A percentile compares a stretch with the other conserved stretches of the same genome.
These are phyloP conservation scores for Logfia minima DNA, from an alignment of 129 eudicot species.

Conservation along the genomic window DNA sequence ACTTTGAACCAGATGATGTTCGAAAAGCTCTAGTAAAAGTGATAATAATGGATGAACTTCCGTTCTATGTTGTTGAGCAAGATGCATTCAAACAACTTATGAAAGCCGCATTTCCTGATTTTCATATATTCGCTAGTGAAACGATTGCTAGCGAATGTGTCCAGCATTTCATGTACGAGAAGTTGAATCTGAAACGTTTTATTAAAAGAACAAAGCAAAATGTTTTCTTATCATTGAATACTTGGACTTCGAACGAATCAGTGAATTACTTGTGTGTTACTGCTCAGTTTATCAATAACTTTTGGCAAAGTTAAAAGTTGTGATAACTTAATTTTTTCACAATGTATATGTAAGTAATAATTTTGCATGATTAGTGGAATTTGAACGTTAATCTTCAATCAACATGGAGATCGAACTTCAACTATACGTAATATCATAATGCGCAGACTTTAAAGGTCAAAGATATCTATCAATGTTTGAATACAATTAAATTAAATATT, in stretches of 20 bases:
- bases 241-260: not conserved
- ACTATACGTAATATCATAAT: no score
- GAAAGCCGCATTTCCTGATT: not conserved
- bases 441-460: no score
- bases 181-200: constrained; percentile 13
- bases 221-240: constrained; percentile 20
- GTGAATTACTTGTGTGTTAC: constrained; percentile 18
- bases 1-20: constrained; percentile 1
- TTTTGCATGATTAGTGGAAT: no score
- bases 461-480: no score
- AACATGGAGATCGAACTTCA: no score
- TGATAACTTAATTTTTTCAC: no score
- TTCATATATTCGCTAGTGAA: constrained; percentile 3
- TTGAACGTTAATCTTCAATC: no score
- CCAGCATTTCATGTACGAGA: constrained; percentile 5
- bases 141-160: not conserved
- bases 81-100: not conserved
- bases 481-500: no score
- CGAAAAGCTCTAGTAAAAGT: constrained; percentile 6
- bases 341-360: no score
- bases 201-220: not conserved
- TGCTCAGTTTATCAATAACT: constrained; percentile 17
- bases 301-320: no score
- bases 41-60: constrained; percentile 13
- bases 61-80: constrained; percentile 4